These are phyloP conservation scores for Ogataea kodamae DNA, from an alignment of 805 yeast genomes.

Conservation along the genomic window DNA sequence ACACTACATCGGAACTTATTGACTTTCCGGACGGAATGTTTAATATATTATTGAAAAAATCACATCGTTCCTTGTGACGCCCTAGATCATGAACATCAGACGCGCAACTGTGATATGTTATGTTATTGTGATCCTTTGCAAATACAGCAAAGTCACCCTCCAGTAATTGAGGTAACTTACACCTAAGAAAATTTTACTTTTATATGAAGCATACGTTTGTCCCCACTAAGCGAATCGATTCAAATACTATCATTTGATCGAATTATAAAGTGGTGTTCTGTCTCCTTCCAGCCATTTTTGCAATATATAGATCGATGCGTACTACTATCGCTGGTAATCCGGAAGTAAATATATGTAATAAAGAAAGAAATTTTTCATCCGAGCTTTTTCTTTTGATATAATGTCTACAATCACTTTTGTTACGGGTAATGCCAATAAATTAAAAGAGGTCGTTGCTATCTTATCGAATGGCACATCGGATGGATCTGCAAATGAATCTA, in stretches of 20 bases:
- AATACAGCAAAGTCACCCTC: no score
- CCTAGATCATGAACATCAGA: no score
- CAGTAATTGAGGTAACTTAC: no score
- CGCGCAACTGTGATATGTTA: no score
- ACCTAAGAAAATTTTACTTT: no score
- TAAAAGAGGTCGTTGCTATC: constrained; percentile 78
- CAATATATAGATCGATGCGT: constrained; percentile 31
- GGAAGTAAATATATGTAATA: constrained; percentile 33
- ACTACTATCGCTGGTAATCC: constrained; percentile 40
- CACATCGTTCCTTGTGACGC: no score
- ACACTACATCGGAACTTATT: constrained; percentile 21
- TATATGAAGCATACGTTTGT: no score
- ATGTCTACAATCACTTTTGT: constrained; percentile 34
- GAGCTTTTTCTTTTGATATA: constrained; percentile 3
- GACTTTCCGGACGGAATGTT: background rate
- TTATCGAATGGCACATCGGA: constrained; percentile 37
- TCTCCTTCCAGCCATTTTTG: constrained; percentile 43
- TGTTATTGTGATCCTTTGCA: no score
- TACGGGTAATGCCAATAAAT: constrained; percentile 84
- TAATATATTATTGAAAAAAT: no score
- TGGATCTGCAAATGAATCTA: constrained; percentile 29
- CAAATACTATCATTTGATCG: constrained; percentile 12
- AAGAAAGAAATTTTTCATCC: constrained; percentile 6
- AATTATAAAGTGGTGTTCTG: constrained; percentile 29
- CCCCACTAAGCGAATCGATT: constrained; percentile 34